A percentile compares a stretch with the other conserved stretches of the same genome.
Evolutionary conservation across 2,329 filamentous ascomycete species (phyloP).

Genomic region (Beauveria medogensis): DNA sequence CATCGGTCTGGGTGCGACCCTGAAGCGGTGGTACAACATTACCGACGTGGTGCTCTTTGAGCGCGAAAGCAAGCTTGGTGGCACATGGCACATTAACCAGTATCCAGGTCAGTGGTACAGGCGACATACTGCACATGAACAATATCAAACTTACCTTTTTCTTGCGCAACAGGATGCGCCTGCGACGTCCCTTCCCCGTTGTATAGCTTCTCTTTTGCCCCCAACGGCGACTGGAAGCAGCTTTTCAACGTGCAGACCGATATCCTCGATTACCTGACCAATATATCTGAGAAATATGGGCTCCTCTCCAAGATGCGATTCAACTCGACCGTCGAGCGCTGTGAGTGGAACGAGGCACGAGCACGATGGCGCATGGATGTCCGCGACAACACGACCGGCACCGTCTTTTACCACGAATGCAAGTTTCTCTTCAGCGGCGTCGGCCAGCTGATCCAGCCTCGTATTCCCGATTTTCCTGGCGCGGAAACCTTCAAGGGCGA

Average conservation of each 20-base stretch:
- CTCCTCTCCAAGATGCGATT: slow-evolving; percentile 31
- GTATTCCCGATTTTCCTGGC: slow-evolving; percentile 37
- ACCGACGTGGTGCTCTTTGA: slow-evolving; percentile 56
- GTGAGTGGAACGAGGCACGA: slow-evolving; percentile 30
- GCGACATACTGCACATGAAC: too few relatives aligned
- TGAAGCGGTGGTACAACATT: slow-evolving; percentile 49
- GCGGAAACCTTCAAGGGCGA: slow-evolving; percentile 41
- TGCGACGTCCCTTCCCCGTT: slow-evolving; percentile 52
- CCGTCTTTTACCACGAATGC: slow-evolving; percentile 26
- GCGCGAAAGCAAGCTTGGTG: slow-evolving; percentile 46
- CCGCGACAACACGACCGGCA: slow-evolving; percentile 17
- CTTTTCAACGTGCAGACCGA: slow-evolving; percentile 48
- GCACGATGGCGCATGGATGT: slow-evolving; percentile 27
- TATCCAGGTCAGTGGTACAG: slow-evolving; percentile 41
- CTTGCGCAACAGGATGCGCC: slow-evolving; percentile 27
- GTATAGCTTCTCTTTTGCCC: slow-evolving; percentile 54
- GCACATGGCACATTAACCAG: slow-evolving; percentile 56
- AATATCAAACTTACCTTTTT: background rate
- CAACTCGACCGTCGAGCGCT: slow-evolving; percentile 26
- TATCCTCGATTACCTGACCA: slow-evolving; percentile 47
- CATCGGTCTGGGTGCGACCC: slow-evolving; percentile 51
- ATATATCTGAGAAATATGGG: slow-evolving; percentile 39
- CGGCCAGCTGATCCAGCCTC: slow-evolving; percentile 26
- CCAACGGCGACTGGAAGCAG: slow-evolving; percentile 53
- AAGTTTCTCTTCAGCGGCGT: slow-evolving; percentile 31